These are phyloP conservation scores for Beta corolliflora DNA, from an alignment of 179 eudicot genomes.

Conservation along the genomic window DNA sequence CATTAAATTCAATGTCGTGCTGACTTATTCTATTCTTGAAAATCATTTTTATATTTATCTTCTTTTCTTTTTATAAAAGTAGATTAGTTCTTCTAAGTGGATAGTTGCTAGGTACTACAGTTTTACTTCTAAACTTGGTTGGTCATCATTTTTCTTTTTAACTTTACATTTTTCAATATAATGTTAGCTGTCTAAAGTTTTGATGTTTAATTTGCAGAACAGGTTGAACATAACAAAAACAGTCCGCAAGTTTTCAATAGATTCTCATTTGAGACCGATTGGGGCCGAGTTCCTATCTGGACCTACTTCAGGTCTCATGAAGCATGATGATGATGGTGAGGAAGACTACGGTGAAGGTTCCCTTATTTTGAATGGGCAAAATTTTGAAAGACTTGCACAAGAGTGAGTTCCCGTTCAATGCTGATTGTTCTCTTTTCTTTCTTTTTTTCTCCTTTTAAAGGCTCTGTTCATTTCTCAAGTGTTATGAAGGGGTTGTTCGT, in stretches of 20 bases:
- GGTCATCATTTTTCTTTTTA: background rate
- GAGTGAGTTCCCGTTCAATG: constrained; percentile 49
- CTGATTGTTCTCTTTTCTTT: background rate
- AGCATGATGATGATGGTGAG: constrained; percentile 83
- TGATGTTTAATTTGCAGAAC: constrained; percentile 65
- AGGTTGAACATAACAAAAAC: constrained; percentile 97
- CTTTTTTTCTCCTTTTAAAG: constrained; percentile 5
- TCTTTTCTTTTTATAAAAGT: too few relatives aligned
- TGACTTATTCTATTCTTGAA: background rate
- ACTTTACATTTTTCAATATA: background rate
- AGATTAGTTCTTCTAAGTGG: background rate
- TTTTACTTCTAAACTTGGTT: background rate
- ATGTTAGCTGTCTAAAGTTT: constrained; percentile 30
- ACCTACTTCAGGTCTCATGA: constrained; percentile 44
- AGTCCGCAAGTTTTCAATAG: constrained; percentile 81
- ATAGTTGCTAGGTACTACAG: constrained; percentile 6
- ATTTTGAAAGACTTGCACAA: constrained; percentile 75
- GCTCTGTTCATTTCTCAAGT: constrained; percentile 5
- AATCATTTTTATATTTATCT: too few relatives aligned
- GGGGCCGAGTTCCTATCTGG: constrained; percentile 78
- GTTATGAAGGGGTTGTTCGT: background rate
- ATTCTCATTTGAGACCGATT: constrained; percentile 56
- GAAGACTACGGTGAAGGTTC: constrained; percentile 82
- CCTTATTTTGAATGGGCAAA: constrained; percentile 46
- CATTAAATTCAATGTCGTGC: background rate